Base-by-base conservation (phyloP, 495 filamentous ascomycete genomes). In the Talaromyces wortmannii region DNA sequence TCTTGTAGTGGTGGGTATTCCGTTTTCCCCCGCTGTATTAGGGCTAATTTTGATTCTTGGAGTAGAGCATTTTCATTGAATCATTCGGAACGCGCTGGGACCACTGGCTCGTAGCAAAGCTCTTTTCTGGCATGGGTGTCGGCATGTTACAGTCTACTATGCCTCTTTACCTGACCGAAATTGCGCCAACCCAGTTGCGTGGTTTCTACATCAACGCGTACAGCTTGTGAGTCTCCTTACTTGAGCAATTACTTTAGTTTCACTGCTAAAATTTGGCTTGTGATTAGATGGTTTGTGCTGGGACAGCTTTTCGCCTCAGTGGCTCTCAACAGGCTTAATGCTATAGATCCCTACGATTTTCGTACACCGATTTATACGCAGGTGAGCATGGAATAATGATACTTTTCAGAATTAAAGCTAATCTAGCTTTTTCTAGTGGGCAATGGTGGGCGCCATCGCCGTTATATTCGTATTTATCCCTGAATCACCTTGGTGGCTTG, bases 141-240 rank as follows among this genome's bases (percentile, higher is more conserved):
- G 72, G 72, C 15, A 70, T 70, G 67, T 50, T 75, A 18, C 72
- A 75, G 47, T 68, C 67, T 4, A 75, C 72, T 0, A 54, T 75
- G 59, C 72, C 72, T n/a, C 57, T 73, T 0, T 75, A 75, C 50
- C 29, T 75, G 16, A 69, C 68, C 6, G 72, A 75, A 43, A 62
- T 73, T 8, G 67, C 72, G 0, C 72, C 72, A 1, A 72, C 69
- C 4, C 68, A 69, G 42, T 51, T 73, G 13, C 62, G 66, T 45
- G 72, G 72, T 18, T 68, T 70, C 45, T 64, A 68, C 31, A 68
- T 75, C 57, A 73, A 70, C 46, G 68, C 67, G 7, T 75, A 75
- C 48, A 69, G 61, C 42, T 67, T 75, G 62, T 71, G 29, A 55
- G 64, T 60, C 44, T 33, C 3, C n/a, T 29, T 15, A 15, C 56